phyloP scores from a whole-genome alignment of 2,329 filamentous ascomycete species.

The Trichoderma koningiopsis region DNA sequence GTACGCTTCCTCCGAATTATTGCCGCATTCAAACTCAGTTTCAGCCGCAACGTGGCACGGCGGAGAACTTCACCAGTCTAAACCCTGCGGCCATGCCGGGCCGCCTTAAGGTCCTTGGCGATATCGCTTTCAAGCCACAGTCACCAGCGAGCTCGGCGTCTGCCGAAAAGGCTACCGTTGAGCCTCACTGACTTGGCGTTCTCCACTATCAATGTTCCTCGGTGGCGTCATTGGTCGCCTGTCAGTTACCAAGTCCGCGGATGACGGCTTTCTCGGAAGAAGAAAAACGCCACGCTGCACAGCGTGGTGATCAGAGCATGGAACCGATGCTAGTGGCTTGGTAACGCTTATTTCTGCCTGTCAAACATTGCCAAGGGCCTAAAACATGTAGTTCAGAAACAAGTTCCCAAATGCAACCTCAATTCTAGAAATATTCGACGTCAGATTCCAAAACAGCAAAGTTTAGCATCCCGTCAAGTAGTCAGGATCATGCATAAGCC shows the following conservation, averaged over 20 bases:
- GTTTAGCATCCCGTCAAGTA: neutral
- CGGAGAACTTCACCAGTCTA: neutral
- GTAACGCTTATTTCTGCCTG: neutral
- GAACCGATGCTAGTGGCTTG: neutral
- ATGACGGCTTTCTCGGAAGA: neutral
- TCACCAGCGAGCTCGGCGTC: neutral
- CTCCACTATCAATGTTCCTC: neutral
- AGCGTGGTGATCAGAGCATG: neutral
- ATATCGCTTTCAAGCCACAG: neutral
- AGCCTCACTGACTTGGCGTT: neutral
- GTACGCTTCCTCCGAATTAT: neutral
- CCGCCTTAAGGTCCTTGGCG: neutral
- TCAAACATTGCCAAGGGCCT: neutral
- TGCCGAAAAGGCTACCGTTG: neutral
- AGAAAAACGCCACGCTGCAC: neutral
- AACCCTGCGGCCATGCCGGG: neutral
- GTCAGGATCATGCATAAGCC: neutral
- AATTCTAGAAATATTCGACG: neutral
- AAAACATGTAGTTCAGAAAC: neutral
- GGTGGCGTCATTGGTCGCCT: neutral
- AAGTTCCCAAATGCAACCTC: neutral
- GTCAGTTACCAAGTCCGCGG: neutral
- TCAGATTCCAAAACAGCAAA: neutral
- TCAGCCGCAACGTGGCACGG: neutral
- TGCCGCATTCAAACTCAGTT: neutral